Base-by-base conservation (phyloP, 192 early-diverging fungal genomes). In the Phycomyces nitens region DNA sequence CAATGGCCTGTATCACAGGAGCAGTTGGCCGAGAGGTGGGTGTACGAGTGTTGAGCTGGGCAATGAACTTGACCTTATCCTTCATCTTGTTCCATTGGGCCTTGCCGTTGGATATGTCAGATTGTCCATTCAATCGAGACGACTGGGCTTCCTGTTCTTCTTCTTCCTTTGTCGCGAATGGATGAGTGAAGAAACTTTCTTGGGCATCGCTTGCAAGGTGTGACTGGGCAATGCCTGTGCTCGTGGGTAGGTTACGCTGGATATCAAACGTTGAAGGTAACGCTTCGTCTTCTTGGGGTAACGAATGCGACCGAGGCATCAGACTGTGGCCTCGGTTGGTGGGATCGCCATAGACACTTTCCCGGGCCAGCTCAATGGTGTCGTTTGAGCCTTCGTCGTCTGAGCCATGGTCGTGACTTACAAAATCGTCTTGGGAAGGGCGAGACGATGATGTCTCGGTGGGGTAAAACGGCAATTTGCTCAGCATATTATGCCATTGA, bases 61-160 rank as follows among this genome's bases (percentile, higher is more conserved):
- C 44, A 24, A 73, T 59, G 21, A 63, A 49, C 22, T 57, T 53
- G 15, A 73, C 7, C 29, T 54, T 67, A 42, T 73, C 65, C 20
- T 61, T 22, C 0, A 65, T 73, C 14, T 57, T 56, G 22, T 62
- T 61, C 71, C 71, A 73, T 43, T 66, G 38, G 26, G 55, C 53
- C 22, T 63, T 57, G 14, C 27, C 43, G 26, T 41, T 34, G 38
- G n/a, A 20, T 5, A n/a, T 65, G 6, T 16, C 40, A 38, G 54
- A 56, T 56, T 56, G 6, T 8, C 9, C 27, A 34, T 26, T 10
- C 10, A 18, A 49, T 18, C 39, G 2, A 5, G 26, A 58, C 29
- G 29, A 58, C 2, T 58, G 22, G 18, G 10, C 29, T 39, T 59
- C 40, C 2, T 62, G 22, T 5, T 38, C 40, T 53, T 44, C 62